A percentile compares a stretch with the other conserved stretches of the same genome.
Evolutionary conservation across 1,284 basidiomycete species (phyloP).

Genomic region (Pholiota adiposa): DNA sequence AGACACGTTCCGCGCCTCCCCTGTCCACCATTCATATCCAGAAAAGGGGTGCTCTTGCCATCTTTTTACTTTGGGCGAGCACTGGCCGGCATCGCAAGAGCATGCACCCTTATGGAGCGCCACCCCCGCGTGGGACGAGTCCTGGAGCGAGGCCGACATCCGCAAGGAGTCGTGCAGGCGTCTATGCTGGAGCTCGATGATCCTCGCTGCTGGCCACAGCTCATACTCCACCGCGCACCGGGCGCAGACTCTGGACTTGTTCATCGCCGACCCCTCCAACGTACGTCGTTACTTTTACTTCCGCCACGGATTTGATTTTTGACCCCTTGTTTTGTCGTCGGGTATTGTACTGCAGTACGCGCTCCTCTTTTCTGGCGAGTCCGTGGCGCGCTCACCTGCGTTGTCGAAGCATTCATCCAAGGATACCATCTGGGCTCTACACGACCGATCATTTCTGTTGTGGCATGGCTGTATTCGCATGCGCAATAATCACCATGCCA

Average conservation of each 20-base stretch:
- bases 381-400: constrained; percentile 42
- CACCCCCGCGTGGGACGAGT: constrained; percentile 64
- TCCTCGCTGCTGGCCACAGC: constrained; percentile 64
- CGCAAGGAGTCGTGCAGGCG: constrained; percentile 73
- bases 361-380: constrained; percentile 72
- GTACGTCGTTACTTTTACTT: constrained; percentile 42
- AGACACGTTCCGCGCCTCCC: constrained; percentile 16
- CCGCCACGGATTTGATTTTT: constrained; percentile 4
- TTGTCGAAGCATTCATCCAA: constrained; percentile 46
- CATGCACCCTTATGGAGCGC: constrained; percentile 65
- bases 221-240: constrained; percentile 58
- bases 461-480: constrained; percentile 75
- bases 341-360: constrained; percentile 69
- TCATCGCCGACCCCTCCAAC: constrained; percentile 67
- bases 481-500: constrained; percentile 44
- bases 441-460: constrained; percentile 67
- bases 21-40: constrained; percentile 16
- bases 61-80: constrained; percentile 53
- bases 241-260: constrained; percentile 49
- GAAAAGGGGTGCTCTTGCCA: constrained; percentile 54
- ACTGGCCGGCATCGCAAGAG: constrained; percentile 52
- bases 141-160: constrained; percentile 65
- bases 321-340: neutral
- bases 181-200: constrained; percentile 71
- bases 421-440: constrained; percentile 73